These are phyloP conservation scores for Nothophoma quercina DNA, from an alignment of 2,329 filamentous ascomycete species.

Conservation along the genomic window DNA sequence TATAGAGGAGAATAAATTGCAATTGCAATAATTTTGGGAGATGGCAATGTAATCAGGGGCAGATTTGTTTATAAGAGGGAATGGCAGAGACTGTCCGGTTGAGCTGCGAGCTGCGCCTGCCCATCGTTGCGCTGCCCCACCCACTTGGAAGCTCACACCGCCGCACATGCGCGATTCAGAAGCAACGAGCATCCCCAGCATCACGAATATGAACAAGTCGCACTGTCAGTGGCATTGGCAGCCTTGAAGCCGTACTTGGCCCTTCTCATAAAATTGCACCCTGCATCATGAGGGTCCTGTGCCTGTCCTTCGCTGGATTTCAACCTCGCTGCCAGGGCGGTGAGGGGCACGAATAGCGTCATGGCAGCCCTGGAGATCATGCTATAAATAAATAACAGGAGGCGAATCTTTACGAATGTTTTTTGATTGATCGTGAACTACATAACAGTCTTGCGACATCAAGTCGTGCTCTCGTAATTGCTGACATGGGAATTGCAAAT, in stretches of 20 bases:
- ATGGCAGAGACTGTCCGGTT: conserved; percentile 15
- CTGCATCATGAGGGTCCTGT: too few species aligned
- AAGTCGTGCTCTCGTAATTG: conserved; percentile 8
- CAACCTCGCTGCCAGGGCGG: conserved; percentile 4
- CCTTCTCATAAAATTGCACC: too few species aligned
- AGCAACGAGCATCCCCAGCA: too few species aligned
- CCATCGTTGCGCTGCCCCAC: conserved; percentile 40
- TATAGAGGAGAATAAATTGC: conserved; percentile 14
- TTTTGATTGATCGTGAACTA: conserved; percentile 13
- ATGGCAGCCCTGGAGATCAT: conserved; percentile 27
- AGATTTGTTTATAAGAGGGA: conserved; percentile 14
- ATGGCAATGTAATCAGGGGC: conserved; percentile 3
- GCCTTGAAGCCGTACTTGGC: too few species aligned
- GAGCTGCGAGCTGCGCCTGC: conserved; percentile 26
- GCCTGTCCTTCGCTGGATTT: too few species aligned
- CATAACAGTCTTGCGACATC: conserved; percentile 2
- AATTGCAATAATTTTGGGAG: conserved; percentile 14
- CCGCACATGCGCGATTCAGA: conserved; percentile 31
- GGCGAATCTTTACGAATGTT: conserved; percentile 4
- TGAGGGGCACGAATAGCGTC: conserved; percentile 16
- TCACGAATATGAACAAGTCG: too few species aligned
- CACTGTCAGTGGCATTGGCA: too few species aligned
- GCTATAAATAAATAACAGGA: conserved; percentile 37
- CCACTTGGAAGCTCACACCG: conserved; percentile 28
- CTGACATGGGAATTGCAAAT: conserved; percentile 13